A percentile compares a stretch with the other conserved stretches of the same genome.
Evolutionary conservation across 345 rosid species (phyloP).

Genomic region (Rhodamnia argentea): DNA sequence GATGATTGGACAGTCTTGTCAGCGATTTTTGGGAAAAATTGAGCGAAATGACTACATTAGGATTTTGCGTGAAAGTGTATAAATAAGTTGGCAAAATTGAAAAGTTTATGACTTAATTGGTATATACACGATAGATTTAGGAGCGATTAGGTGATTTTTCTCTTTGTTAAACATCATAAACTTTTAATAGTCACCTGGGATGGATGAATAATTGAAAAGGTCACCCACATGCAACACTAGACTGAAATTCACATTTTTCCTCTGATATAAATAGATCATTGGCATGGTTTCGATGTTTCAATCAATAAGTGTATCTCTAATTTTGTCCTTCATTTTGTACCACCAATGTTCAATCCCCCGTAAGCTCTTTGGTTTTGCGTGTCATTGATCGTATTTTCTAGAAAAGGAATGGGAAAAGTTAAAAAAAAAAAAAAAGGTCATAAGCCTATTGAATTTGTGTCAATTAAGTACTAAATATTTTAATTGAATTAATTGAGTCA

Average conservation of each 20-base stretch:
- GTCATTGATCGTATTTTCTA: not conserved
- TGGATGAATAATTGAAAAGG: not conserved
- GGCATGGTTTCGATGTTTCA: not conserved
- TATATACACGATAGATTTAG: not conserved
- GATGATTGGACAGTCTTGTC: rapidly evolving
- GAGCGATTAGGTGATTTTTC: not conserved
- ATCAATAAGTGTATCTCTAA: not conserved
- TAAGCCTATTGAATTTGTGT: no score
- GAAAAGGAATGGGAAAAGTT: not conserved
- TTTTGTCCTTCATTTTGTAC: not conserved
- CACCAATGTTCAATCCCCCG: not conserved
- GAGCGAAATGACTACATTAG: rapidly evolving
- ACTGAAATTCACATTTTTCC: not conserved
- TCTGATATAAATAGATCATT: not conserved
- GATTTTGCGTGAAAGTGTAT: not conserved
- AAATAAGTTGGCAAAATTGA: not conserved
- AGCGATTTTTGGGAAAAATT: rapidly evolving
- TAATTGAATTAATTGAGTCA: no score
- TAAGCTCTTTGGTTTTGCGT: not conserved
- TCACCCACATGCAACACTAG: not conserved
- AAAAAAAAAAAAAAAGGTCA: no score
- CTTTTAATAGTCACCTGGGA: not conserved
- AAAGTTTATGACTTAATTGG: not conserved
- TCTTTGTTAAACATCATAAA: not conserved
- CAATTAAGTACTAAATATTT: no score